Base-by-base conservation (phyloP, 2,329 filamentous ascomycete genomes). In the Apiospora marii region DNA sequence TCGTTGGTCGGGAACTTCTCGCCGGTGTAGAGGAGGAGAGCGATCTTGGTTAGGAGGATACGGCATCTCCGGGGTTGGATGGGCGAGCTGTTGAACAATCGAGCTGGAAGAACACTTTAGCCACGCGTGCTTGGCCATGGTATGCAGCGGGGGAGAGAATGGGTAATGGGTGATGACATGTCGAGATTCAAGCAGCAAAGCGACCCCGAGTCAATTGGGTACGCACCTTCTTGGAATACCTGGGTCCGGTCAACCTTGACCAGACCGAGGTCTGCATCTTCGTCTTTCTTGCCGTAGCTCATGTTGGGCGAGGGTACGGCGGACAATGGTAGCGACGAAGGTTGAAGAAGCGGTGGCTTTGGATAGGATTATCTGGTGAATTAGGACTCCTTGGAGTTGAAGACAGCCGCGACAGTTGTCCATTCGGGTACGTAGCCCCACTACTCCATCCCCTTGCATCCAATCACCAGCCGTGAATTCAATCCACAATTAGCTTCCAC, bases 281-380 rank as follows among this genome's bases (percentile, higher is more conserved):
- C 96, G 85, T 99, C 96, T 89, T 98, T 98, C 88, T 99, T 99
- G 88, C 96, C 92, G 90, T 96, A 97, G 86, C 93, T 96, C 95
- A 98, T 98, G 81, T 78, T 91, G 86, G 85, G 85, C 84, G 74
- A 74, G 68, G 74, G 76, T 58, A 70, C 68, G 68, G 75, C 70
- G 64, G 71, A 61, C 69, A 74, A 77, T 76, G 77, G 64, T 58
- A 51, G 61, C 46, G 75, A 79, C 77, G 76, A 76, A 80, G 78
- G 79, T 71, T 70, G 68, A 43, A 51, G 68, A 70, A 51, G 68
- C 30, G 48, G 46, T 70, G 68, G 68, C 68, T 51, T 70, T 58
- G 67, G 14, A 48, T 68, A 16, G 46, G 68, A 70, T 70, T 70
- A 48, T 70, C 46, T 70, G 46, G 68, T 58, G 68, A 53, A 70